Conservation (phyloP, 2,329 filamentous ascomycete species). For the Colletotrichum eremochloae region DNA sequence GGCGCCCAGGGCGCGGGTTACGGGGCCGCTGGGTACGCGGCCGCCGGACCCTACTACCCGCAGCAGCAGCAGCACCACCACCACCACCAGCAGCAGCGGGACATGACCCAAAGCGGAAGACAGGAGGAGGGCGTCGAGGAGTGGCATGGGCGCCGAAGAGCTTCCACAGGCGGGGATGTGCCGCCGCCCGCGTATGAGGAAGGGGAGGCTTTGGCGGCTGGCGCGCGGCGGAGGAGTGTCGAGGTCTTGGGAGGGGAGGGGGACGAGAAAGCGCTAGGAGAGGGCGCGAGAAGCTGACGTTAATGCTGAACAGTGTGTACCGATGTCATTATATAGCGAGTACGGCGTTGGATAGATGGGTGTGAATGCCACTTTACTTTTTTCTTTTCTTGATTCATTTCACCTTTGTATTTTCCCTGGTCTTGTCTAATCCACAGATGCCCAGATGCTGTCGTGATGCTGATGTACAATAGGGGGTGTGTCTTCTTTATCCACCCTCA, state of each 20-base stretch:
- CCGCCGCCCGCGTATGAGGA: constrained; percentile 38
- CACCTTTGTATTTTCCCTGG: constrained; percentile 15
- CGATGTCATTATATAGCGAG: constrained; percentile 13
- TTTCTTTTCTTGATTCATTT: constrained; percentile 22
- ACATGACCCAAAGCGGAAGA: neutral
- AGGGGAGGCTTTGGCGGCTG: constrained; percentile 2
- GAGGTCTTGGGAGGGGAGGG: constrained; percentile 16
- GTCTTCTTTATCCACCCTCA: neutral
- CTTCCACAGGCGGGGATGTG: constrained; percentile 4
- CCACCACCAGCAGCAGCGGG: constrained; percentile 1
- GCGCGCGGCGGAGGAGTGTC: constrained; percentile 26
- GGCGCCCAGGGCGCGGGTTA: constrained; percentile 17
- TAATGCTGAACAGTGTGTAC: neutral
- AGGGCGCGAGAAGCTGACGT: neutral
- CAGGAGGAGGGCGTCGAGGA: constrained; percentile 26
- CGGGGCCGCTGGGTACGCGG: neutral
- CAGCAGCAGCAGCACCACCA: constrained; percentile 8
- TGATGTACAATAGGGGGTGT: constrained; percentile 38
- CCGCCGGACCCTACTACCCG: neutral
- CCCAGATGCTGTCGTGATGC: constrained; percentile 38
- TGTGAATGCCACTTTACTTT: neutral
- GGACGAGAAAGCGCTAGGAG: constrained; percentile 19
- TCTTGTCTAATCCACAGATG: constrained; percentile 38
- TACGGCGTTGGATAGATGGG: constrained; percentile 26
- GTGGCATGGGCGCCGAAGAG: neutral